These are phyloP conservation scores for Aspergillus udagawae DNA, from an alignment of 2,329 filamentous ascomycete genomes.

Conservation along the genomic window DNA sequence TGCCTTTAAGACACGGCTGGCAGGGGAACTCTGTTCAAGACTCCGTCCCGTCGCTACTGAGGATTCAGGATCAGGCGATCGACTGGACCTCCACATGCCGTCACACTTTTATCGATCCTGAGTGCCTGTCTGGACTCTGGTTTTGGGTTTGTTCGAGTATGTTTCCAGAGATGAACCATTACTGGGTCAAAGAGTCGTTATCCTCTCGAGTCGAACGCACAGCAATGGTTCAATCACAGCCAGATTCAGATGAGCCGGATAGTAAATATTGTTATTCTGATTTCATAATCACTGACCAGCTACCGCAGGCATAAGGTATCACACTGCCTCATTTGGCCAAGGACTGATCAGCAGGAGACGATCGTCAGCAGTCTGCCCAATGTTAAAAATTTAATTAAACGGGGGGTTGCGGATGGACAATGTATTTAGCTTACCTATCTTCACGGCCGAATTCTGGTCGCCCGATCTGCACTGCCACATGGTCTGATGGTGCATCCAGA, in stretches of 20 bases:
- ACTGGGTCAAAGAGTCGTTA: background rate
- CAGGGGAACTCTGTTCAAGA: background rate
- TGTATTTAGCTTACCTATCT: background rate
- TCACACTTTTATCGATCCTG: slow-evolving; percentile 18
- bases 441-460: background rate
- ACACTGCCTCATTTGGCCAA: background rate
- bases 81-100: slow-evolving; percentile 13
- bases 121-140: slow-evolving; percentile 6
- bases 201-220: too few species aligned
- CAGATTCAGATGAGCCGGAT: background rate
- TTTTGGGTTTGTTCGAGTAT: background rate
- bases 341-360: background rate
- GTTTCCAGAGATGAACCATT: background rate
- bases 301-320: background rate
- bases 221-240: background rate
- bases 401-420: background rate
- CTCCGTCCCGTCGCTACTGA: background rate
- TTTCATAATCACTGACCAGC: background rate
- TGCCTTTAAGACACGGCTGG: background rate
- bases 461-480: background rate
- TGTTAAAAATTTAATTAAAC: background rate
- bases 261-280: background rate
- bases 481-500: background rate
- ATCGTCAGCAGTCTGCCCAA: background rate
- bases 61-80: slow-evolving; percentile 14